Evolutionary conservation across 371 early-diverging fungal genomes (phyloP).

Genomic region (Mortierella sp.): DNA sequence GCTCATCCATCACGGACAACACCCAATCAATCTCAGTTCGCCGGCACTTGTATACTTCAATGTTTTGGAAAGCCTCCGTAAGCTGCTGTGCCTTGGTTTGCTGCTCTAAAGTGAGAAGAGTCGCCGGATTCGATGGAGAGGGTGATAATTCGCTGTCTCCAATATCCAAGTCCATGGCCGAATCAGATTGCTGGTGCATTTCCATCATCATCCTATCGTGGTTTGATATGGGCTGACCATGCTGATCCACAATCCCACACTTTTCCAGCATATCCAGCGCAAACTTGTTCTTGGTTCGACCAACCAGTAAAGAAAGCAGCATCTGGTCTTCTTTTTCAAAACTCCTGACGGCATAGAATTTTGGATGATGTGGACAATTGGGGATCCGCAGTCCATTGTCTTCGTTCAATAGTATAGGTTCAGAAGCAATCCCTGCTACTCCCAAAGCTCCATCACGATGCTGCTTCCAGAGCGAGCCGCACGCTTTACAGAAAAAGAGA

Average conservation of each 20-base stretch:
- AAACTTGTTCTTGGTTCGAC: constrained; percentile 52
- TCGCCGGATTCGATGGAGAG: constrained; percentile 3
- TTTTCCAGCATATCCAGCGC: constrained; percentile 50
- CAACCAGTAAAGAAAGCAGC: constrained; percentile 27
- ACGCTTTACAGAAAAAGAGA: constrained; percentile 45
- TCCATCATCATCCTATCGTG: constrained; percentile 39
- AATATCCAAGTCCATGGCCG: constrained; percentile 49
- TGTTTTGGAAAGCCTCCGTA: constrained; percentile 40
- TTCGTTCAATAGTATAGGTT: constrained; percentile 36
- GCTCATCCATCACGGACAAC: constrained; percentile 54
- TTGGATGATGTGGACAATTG: constrained; percentile 48
- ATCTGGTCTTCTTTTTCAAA: constrained; percentile 33
- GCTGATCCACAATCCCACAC: constrained; percentile 51
- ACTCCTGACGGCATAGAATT: constrained; percentile 40
- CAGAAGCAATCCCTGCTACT: constrained; percentile 23
- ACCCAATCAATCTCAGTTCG: constrained; percentile 57
- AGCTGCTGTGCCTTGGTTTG: constrained; percentile 27
- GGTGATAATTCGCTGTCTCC: constrained; percentile 38
- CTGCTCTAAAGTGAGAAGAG: neutral
- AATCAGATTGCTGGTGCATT: constrained; percentile 29
- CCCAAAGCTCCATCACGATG: constrained; percentile 35
- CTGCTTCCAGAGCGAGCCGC: constrained; percentile 51
- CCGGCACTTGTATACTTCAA: constrained; percentile 49
- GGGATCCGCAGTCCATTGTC: constrained; percentile 40
- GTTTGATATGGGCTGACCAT: constrained; percentile 38